Base-by-base conservation (phyloP, 805 yeast genomes). In the Saturnispora galanensis region DNA sequence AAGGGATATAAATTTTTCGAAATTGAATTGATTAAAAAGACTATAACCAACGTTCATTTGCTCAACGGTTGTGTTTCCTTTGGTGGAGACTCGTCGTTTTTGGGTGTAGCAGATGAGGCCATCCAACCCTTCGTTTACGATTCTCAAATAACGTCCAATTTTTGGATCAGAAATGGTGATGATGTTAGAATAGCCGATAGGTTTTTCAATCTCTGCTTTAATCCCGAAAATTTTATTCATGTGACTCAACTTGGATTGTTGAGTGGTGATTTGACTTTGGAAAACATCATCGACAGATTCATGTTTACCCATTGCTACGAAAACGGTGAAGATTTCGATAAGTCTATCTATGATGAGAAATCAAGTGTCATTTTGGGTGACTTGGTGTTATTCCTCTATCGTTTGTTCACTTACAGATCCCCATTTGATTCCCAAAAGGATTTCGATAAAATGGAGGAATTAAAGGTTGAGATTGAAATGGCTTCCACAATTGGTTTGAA, bases 121-220 rank as follows among this genome's bases (percentile, higher is more conserved):
- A 57, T 83, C 40, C 69, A 83, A 56, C 71, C 81, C 12, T 64
- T 79, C 30, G 87, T 80, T 1, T 63, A 81, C 29, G 70, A 74
- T 15, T 63, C 79, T 3, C 90, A 83, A 54, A 74, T 81, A 3
- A 71, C 71, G 31, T 64, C 74, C 1, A 84, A 84, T 1, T 76
- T 74, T 49, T 83, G 93, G 93, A 73, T 83, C 2, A 71, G 90
- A 62, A 83, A 83, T 54, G 93, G 93, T 16, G 55, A 66, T 42
- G 68, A 51, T 13, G 59, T 56, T 1, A n/a, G 45, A 10, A 41
- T 52, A 30, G 62, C 62, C 36, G 54, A 47, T 6, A 43, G 40
- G 9, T 53, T 51, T 13, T 50, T 53, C 39, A 47, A 52, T 17
- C 39, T 45, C 1, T 42, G 46, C 15, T 61, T 54, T 40, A 52